Conservation (phyloP, 2,329 filamentous ascomycete genomes). For the Trichoderma sp. region DNA sequence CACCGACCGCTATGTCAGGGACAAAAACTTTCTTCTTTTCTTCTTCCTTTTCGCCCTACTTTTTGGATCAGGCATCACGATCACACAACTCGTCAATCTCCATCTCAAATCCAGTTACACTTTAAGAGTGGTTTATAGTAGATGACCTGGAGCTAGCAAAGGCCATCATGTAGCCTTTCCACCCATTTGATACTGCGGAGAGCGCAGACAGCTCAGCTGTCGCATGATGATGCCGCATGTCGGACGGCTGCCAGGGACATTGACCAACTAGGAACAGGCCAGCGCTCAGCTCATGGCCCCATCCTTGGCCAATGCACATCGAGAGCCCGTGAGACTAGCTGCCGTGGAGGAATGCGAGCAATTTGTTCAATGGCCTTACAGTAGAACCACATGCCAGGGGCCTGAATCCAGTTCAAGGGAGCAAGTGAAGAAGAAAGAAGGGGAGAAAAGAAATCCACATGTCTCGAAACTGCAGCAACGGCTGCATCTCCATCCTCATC, state of each 20-base stretch:
- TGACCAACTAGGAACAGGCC: constrained; percentile 7
- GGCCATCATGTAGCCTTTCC: neutral
- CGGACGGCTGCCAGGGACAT: constrained; percentile 13
- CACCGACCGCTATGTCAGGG: neutral
- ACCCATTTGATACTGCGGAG: neutral
- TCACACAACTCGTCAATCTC: neutral
- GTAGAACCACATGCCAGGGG: constrained; percentile 1
- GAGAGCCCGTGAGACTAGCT: neutral
- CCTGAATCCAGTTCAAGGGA: neutral
- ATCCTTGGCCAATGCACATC: constrained; percentile 4
- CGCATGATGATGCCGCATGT: constrained; percentile 1
- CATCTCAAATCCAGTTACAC: neutral
- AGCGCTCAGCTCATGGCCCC: constrained; percentile 21
- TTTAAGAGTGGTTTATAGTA: neutral
- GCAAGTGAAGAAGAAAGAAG: neutral
- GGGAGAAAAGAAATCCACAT: constrained; percentile 13
- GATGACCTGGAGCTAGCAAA: neutral
- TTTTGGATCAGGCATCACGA: neutral
- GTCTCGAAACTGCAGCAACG: constrained; percentile 27
- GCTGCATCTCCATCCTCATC: constrained; percentile 24
- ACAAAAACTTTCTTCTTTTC: neutral
- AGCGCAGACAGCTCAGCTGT: constrained; percentile 24
- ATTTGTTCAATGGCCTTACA: constrained; percentile 2
- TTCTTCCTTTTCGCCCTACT: neutral
- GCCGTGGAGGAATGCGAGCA: constrained; percentile 23